These are phyloP conservation scores for Rickenella mellea DNA, from an alignment of 768 basidiomycete species.

Conservation along the genomic window DNA sequence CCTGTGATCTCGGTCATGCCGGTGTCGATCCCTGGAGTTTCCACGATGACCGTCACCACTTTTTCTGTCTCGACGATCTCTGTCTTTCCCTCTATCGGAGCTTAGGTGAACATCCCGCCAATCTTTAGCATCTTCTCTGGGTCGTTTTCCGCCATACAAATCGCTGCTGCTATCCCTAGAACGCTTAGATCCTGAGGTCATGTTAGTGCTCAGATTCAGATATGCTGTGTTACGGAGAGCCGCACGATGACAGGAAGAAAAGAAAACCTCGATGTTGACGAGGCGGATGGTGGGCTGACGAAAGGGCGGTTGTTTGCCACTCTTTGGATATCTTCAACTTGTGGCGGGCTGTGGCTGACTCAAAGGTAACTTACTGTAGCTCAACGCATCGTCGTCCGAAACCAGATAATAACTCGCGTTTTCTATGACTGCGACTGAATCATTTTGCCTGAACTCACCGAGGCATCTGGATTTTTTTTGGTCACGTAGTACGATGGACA, in stretches of 20 bases:
- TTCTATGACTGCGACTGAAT: too few species aligned
- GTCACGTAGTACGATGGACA: too few species aligned
- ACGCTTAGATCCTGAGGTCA: slow-evolving; percentile 78
- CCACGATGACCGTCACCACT: slow-evolving; percentile 18
- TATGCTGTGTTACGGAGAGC: slow-evolving; percentile 64
- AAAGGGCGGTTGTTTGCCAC: too few species aligned
- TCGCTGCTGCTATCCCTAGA: slow-evolving; percentile 51
- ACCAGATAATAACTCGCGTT: too few species aligned
- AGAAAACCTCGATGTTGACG: too few species aligned
- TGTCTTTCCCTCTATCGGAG: slow-evolving; percentile 19
- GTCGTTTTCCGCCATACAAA: slow-evolving; percentile 39
- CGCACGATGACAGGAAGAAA: slow-evolving; percentile 57
- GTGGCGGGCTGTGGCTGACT: too few species aligned
- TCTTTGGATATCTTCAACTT: too few species aligned
- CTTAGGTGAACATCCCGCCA: slow-evolving; percentile 65
- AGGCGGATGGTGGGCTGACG: too few species aligned
- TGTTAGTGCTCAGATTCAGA: slow-evolving; percentile 59
- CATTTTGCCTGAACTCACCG: too few species aligned
- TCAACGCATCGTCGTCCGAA: too few species aligned
- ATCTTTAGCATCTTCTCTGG: slow-evolving; percentile 44
- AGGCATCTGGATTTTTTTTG: too few species aligned
- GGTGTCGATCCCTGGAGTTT: slow-evolving; percentile 19
- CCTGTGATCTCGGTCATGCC: slow-evolving; percentile 27
- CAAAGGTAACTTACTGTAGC: too few species aligned
- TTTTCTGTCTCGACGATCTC: slow-evolving; percentile 15